A percentile compares a stretch with the other conserved stretches of the same genome.
phyloP scores from a whole-genome alignment of 2,329 filamentous ascomycete species.

The Akanthomyces muscarius region DNA sequence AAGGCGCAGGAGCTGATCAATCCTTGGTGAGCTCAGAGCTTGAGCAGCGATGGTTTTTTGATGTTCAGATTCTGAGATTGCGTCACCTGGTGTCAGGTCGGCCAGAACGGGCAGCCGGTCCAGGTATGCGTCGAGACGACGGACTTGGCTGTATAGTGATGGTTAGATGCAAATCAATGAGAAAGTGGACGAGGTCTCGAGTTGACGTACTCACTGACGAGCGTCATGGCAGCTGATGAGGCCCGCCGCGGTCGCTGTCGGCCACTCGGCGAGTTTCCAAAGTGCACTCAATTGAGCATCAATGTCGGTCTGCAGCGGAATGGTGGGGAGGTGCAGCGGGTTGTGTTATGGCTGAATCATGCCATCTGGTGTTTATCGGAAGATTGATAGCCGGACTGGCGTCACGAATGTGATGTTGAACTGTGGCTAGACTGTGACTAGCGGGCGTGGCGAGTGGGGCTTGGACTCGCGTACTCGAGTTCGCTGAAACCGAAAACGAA shows the following conservation, averaged over 20 bases:
- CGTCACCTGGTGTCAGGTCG: slow-evolving; percentile 40
- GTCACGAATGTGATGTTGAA: background rate
- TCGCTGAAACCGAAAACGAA: slow-evolving; percentile 13
- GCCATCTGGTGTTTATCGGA: slow-evolving; percentile 14
- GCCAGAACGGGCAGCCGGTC: slow-evolving; percentile 51
- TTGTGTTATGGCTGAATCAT: background rate
- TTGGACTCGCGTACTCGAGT: slow-evolving; percentile 6
- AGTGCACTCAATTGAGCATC: slow-evolving; percentile 15
- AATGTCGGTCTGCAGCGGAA: slow-evolving; percentile 1
- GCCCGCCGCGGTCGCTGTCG: slow-evolving; percentile 1
- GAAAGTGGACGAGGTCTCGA: background rate
- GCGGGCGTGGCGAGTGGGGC: background rate
- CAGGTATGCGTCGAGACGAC: slow-evolving; percentile 60
- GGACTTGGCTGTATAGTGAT: slow-evolving; percentile 48
- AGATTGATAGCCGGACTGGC: slow-evolving; percentile 13
- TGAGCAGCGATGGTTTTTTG: slow-evolving; percentile 34
- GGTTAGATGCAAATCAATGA: slow-evolving; percentile 19
- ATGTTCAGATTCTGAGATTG: slow-evolving; percentile 34
- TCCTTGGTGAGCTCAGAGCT: slow-evolving; percentile 48
- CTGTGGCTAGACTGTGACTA: no score
- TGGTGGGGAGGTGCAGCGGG: slow-evolving; percentile 1
- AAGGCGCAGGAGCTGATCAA: slow-evolving; percentile 62
- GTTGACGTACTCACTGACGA: slow-evolving; percentile 44
- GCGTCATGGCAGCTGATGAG: slow-evolving; percentile 35
- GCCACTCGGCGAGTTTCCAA: slow-evolving; percentile 8